These are phyloP conservation scores for Nitzschia putrida DNA, from an alignment of 108 stramenopile species.

Conservation along the genomic window DNA sequence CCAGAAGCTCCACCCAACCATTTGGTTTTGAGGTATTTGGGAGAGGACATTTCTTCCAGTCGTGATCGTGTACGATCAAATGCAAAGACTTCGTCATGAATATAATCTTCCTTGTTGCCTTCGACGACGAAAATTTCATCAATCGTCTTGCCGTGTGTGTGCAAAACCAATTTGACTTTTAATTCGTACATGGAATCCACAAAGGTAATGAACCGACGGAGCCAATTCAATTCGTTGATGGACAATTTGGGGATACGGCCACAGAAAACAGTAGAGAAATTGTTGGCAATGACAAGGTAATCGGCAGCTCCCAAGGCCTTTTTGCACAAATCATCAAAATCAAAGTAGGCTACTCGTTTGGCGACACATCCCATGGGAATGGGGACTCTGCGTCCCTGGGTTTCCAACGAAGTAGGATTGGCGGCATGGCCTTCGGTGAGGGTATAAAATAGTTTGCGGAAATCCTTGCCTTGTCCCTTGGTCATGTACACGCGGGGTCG, in stretches of 20 bases:
- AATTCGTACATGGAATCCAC: conserved; percentile 84
- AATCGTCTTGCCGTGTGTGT: conserved; percentile 31
- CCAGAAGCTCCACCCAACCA: conserved; percentile 17
- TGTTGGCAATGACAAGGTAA: conserved; percentile 84
- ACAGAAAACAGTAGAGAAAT: conserved; percentile 87
- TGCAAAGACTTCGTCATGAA: conserved; percentile 92
- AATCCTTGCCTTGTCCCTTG: conserved; percentile 19
- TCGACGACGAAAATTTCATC: conserved; percentile 37
- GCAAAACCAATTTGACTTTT: conserved; percentile 68
- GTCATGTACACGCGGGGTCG: conserved; percentile 14
- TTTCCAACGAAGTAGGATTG: conserved; percentile 50
- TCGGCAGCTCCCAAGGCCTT: conserved; percentile 89
- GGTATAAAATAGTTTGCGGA: conserved; percentile 45
- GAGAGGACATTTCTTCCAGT: conserved; percentile 91
- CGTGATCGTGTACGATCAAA: conserved; percentile 90
- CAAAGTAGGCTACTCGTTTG: conserved; percentile 64
- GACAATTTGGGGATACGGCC: conserved; percentile 79
- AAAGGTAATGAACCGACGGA: conserved; percentile 81
- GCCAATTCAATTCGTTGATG: conserved; percentile 80
- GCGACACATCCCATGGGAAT: conserved; percentile 58
- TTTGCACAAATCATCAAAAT: conserved; percentile 89
- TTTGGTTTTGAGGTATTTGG: conserved; percentile 62
- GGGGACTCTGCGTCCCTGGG: conserved; percentile 64
- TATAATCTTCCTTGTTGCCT: conserved; percentile 50
- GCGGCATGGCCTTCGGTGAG: conserved; percentile 41